Percentiles rank a stretch among this genome's conserved stretches.
Conservation (phyloP, 176 grass and related monocot genomes). For the Saccharum officinarum region DNA sequence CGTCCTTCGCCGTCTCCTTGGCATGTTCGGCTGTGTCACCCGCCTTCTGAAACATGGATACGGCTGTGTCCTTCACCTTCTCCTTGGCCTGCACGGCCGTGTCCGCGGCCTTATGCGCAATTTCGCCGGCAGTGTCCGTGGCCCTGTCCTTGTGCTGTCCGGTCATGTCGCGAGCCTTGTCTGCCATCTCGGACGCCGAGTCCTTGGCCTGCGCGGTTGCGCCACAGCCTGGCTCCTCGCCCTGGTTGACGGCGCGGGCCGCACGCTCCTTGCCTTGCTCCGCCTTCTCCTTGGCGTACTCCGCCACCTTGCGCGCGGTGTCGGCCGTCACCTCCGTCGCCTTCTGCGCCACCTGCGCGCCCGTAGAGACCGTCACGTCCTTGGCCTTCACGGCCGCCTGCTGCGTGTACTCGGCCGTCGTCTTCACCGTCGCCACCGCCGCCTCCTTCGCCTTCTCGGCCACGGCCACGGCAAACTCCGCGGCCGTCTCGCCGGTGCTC, state of each 20-base stretch:
- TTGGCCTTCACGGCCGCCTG: slow-evolving; percentile 56
- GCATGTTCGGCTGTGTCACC: slow-evolving; percentile 15
- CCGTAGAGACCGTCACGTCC: slow-evolving; percentile 40
- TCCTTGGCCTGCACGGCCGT: not conserved
- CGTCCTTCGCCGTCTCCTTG: slow-evolving; percentile 37
- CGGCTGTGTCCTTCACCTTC: slow-evolving; percentile 29
- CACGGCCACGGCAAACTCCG: slow-evolving; percentile 42
- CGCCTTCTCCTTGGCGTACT: slow-evolving; percentile 41
- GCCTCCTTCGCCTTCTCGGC: slow-evolving; percentile 52
- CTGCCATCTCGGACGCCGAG: too few relatives aligned
- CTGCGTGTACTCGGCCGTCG: slow-evolving; percentile 49
- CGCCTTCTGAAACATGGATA: slow-evolving; percentile 35
- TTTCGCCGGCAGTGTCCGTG: not conserved
- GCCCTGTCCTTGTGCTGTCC: not conserved
- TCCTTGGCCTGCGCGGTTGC: not conserved
- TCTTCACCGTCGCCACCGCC: slow-evolving; percentile 37
- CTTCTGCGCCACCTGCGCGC: slow-evolving; percentile 46
- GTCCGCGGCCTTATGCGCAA: slow-evolving; percentile 6
- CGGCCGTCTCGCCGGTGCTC: slow-evolving; percentile 38
- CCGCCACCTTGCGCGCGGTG: slow-evolving; percentile 30
- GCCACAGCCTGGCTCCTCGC: slow-evolving; percentile 21
- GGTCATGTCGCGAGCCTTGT: slow-evolving; percentile 25
- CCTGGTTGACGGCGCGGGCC: slow-evolving; percentile 26
- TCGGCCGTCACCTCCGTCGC: slow-evolving; percentile 53
- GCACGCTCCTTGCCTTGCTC: slow-evolving; percentile 40